These are phyloP conservation scores for Eutypella sp. DNA, from an alignment of 2,329 filamentous ascomycete genomes.

Conservation along the genomic window DNA sequence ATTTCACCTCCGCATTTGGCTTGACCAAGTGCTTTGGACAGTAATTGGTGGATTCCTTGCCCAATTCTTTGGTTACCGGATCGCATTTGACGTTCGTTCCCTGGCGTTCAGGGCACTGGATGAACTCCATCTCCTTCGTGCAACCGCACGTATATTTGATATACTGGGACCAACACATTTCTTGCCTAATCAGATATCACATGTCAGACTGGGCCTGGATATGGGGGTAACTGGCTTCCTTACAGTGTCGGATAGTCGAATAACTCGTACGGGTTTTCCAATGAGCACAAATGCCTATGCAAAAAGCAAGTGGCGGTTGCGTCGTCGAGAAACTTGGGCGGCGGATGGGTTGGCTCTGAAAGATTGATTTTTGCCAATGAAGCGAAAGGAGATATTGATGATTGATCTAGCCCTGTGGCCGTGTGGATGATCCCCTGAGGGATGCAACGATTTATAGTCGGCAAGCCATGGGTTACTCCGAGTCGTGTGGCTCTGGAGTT, in stretches of 20 bases:
- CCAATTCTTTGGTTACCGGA: conserved; percentile 1
- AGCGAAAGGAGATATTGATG: too few relatives aligned
- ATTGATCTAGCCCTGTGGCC: too few relatives aligned
- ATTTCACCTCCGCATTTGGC: conserved; percentile 1
- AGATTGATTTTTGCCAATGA: too few relatives aligned
- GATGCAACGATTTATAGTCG: too few relatives aligned
- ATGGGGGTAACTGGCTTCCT: neutral
- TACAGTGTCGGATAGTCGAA: neutral
- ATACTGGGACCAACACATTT: neutral
- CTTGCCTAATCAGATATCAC: neutral
- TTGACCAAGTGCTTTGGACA: conserved; percentile 6
- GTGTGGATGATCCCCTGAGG: too few relatives aligned
- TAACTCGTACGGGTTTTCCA: neutral
- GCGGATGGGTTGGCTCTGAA: too few relatives aligned
- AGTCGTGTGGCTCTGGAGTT: too few relatives aligned
- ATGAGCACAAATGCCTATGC: too few relatives aligned
- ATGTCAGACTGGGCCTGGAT: neutral
- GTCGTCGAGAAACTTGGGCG: too few relatives aligned
- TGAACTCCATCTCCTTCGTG: conserved; percentile 7
- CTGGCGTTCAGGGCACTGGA: conserved; percentile 4
- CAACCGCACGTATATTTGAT: conserved; percentile 10
- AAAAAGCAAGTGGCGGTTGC: too few relatives aligned
- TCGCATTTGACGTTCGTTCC: conserved; percentile 7
- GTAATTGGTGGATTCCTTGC: conserved; percentile 5
- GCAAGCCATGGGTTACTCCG: too few relatives aligned